Conservation (phyloP, 768 basidiomycete species). For the Neoboletus subvelutipes region DNA sequence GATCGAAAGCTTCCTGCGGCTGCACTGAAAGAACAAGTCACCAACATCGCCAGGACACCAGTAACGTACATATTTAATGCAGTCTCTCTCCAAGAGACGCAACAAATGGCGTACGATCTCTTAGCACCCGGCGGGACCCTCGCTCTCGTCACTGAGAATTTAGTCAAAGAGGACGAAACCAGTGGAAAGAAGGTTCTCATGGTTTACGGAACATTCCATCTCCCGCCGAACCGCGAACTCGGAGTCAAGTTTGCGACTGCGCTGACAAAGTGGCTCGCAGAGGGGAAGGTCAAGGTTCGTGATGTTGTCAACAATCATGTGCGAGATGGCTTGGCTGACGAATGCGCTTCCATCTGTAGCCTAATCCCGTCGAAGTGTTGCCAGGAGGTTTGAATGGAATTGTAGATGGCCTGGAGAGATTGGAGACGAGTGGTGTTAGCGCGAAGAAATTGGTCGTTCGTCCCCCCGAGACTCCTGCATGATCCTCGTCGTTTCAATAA, state of each 20-base stretch:
- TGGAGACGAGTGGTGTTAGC: slow-evolving; percentile 34
- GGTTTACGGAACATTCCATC: slow-evolving; percentile 8
- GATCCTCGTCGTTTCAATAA: background rate
- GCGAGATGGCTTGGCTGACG: background rate
- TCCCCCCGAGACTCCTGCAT: slow-evolving; percentile 11
- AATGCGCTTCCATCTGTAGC: slow-evolving; percentile 17
- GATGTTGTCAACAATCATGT: background rate
- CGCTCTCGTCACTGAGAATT: slow-evolving; percentile 2
- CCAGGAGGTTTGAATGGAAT: slow-evolving; percentile 38
- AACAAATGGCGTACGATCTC: slow-evolving; percentile 29
- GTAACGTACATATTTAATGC: slow-evolving; percentile 26
- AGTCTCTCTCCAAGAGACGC: slow-evolving; percentile 31
- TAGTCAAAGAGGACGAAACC: background rate
- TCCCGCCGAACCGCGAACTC: slow-evolving; percentile 8
- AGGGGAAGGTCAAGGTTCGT: slow-evolving; percentile 21
- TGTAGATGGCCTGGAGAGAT: slow-evolving; percentile 27
- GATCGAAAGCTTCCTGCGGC: slow-evolving; percentile 24
- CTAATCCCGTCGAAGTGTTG: slow-evolving; percentile 39
- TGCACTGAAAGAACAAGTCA: slow-evolving; percentile 8
- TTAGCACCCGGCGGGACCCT: slow-evolving; percentile 33
- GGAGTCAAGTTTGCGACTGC: slow-evolving; percentile 15
- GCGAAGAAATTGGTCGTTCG: slow-evolving; percentile 40
- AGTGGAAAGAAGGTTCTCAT: slow-evolving; percentile 3
- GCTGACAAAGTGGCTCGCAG: slow-evolving; percentile 17
- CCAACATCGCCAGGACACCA: background rate